A percentile compares a stretch with the other conserved stretches of the same genome.
Conservation (phyloP, 192 early-diverging fungal species). For the Haplosporangium gracile region DNA sequence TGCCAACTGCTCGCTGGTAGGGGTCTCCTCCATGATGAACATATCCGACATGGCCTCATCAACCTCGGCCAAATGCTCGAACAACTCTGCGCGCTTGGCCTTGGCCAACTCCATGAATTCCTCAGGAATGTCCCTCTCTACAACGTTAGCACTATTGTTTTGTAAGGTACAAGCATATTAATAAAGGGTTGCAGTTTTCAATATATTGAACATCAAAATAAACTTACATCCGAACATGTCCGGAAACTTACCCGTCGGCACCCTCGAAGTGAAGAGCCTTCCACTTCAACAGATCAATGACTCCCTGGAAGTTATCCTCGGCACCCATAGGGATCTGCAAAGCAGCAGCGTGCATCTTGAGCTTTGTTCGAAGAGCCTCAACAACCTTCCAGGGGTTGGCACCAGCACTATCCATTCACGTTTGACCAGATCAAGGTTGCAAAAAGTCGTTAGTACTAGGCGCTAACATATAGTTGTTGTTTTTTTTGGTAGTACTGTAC, state of each 20-base stretch:
- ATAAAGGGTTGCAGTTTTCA: not conserved
- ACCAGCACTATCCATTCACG: slow-evolving; percentile 64
- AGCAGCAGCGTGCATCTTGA: slow-evolving; percentile 82
- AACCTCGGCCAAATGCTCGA: slow-evolving; percentile 83
- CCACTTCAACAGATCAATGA: slow-evolving; percentile 91
- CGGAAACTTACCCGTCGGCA: slow-evolving; percentile 73
- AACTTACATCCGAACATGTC: not conserved
- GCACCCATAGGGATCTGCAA: slow-evolving; percentile 89
- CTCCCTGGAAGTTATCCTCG: slow-evolving; percentile 89
- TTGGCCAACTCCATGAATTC: slow-evolving; percentile 72
- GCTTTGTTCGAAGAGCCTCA: slow-evolving; percentile 84
- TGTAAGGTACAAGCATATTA: not conserved
- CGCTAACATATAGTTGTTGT: not conserved
- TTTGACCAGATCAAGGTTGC: not conserved
- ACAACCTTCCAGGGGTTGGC: slow-evolving; percentile 87
- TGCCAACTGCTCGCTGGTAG: slow-evolving; percentile 76
- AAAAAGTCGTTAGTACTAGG: not conserved
- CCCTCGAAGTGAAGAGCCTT: slow-evolving; percentile 94
- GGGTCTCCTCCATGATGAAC: slow-evolving; percentile 81
- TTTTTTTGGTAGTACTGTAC: not conserved
- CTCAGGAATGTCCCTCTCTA: slow-evolving; percentile 78
- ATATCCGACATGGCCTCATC: slow-evolving; percentile 89
- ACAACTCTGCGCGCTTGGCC: slow-evolving; percentile 80
- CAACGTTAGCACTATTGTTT: slow-evolving; percentile 71
- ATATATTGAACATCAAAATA: no score